Percentiles rank a stretch among this genome's conserved stretches.
Evolutionary conservation across 1,284 basidiomycete genomes (phyloP).

Genomic region (Rhodotorula mucilaginosa): DNA sequence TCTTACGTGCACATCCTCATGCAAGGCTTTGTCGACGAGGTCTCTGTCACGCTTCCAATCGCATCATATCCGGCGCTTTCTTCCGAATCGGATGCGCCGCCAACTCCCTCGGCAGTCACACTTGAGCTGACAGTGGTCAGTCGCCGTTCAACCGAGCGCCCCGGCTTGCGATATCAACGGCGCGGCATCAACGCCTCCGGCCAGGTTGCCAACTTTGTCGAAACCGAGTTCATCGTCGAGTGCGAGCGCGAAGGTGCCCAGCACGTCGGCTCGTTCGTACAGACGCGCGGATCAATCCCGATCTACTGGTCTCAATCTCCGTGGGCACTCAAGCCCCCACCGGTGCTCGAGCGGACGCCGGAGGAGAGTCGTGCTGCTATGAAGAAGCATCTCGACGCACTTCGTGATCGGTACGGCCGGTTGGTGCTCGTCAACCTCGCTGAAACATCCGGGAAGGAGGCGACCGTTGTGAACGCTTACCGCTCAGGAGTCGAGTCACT

Average conservation of each 20-base stretch:
- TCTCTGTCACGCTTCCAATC: constrained; percentile 63
- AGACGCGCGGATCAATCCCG: constrained; percentile 82
- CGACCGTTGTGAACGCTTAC: constrained; percentile 73
- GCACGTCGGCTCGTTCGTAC: constrained; percentile 82
- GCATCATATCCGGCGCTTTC: constrained; percentile 11
- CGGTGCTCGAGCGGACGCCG: constrained; percentile 72
- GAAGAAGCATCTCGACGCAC: constrained; percentile 70
- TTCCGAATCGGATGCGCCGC: background rate
- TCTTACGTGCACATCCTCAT: constrained; percentile 79
- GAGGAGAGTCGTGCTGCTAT: constrained; percentile 70
- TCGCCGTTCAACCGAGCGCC: constrained; percentile 54
- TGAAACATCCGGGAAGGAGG: constrained; percentile 86
- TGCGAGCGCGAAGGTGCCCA: constrained; percentile 58
- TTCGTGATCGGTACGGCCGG: constrained; percentile 69
- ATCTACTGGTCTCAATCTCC: constrained; percentile 40
- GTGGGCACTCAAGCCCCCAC: constrained; percentile 80
- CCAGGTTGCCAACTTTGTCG: constrained; percentile 58
- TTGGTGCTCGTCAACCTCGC: constrained; percentile 84
- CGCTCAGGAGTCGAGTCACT: constrained; percentile 65
- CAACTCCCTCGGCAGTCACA: constrained; percentile 41
- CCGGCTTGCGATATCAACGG: constrained; percentile 57
- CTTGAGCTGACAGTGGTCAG: constrained; percentile 55
- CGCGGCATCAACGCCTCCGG: constrained; percentile 56
- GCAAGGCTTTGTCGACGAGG: constrained; percentile 80
- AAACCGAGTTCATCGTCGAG: constrained; percentile 65